Evolutionary conservation across 352 stramenopile genomes (phyloP).

Genomic region (Achlya hypogyna): DNA sequence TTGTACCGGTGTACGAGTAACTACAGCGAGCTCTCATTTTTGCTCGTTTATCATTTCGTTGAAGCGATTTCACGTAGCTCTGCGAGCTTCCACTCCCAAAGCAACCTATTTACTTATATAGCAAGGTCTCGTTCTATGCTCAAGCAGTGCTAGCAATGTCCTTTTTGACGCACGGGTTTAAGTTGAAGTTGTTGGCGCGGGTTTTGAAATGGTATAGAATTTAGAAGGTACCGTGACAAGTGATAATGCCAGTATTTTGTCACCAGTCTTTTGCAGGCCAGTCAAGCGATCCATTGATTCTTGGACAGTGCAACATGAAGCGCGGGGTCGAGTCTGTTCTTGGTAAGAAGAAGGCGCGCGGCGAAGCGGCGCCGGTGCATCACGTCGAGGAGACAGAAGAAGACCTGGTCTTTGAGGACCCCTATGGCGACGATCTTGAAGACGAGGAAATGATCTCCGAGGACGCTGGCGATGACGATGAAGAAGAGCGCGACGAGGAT

Average conservation of each 20-base stretch:
- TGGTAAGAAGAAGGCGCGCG: conserved; percentile 40
- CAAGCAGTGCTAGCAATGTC: too few species aligned
- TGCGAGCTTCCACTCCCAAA: too few species aligned
- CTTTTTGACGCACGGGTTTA: too few species aligned
- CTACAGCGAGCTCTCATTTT: too few species aligned
- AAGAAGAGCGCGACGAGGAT: conserved; percentile 47
- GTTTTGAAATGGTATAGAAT: not conserved
- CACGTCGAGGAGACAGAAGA: conserved; percentile 34
- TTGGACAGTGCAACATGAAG: conserved; percentile 61
- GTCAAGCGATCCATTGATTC: conserved; percentile 8
- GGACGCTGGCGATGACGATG: conserved; percentile 53
- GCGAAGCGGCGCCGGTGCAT: conserved; percentile 23
- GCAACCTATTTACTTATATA: too few species aligned
- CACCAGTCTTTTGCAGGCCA: conserved; percentile 9
- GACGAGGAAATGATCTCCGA: conserved; percentile 86
- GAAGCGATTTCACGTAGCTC: too few species aligned
- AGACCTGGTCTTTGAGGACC: conserved; percentile 82
- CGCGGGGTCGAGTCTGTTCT: conserved; percentile 26
- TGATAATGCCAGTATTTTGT: not conserved
- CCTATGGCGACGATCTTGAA: conserved; percentile 83
- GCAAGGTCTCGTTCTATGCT: too few species aligned
- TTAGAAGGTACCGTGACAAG: not conserved
- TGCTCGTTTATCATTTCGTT: too few species aligned
- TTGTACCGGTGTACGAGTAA: too few species aligned
- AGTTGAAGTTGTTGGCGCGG: not conserved